Base-by-base conservation (phyloP, 805 yeast genomes). In the Wickerhamiella musiphila region DNA sequence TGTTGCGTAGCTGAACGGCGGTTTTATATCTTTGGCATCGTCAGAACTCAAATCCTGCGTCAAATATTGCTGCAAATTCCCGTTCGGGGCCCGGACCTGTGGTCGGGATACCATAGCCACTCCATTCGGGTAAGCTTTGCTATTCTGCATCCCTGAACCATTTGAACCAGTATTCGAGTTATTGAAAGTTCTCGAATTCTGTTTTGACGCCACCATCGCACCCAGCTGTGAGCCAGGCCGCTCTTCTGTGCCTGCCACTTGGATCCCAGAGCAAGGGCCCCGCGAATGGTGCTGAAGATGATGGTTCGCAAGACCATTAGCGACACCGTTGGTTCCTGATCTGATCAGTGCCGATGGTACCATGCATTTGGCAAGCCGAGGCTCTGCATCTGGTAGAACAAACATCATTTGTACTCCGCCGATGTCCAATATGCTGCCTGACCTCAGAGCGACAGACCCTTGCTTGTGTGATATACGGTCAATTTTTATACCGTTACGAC, bases 321-420 rank as follows among this genome's bases (percentile, higher is more conserved):
- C 9, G 5, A 22, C 23, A 5, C 19, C 18, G 5, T 5, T 26
- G 16, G 18, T 13, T 29, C 14, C 18, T 16, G 13, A n/a, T n/a
- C n/a, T n/a, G n/a, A n/a, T n/a, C n/a, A n/a, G n/a, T 5, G 29
- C 15, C 11, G 28, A 15, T 23, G 18, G 42, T 34, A 11, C 14
- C 24, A 28, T 25, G n/a, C 23, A 20, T 10, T 16, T 13, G 4
- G 78, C 67, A 6, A 84, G 63, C 21, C 56, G 58, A 3, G 94
- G 94, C 9, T 71, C 70, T 4, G 79, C 72, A 51, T 84, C 95
- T 2, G 99, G 99, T 42, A 90, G 61, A 23, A 90, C 90, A 51
- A 90, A 90, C 93, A 90, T 86, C 96, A 90, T 90, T 56, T 90
- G 96, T 8, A 94, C 83, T 5, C 95, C 95, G 12, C 96, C 96